Base-by-base conservation (phyloP, 2,329 filamentous ascomycete genomes). In the Aureobasidium sp. region DNA sequence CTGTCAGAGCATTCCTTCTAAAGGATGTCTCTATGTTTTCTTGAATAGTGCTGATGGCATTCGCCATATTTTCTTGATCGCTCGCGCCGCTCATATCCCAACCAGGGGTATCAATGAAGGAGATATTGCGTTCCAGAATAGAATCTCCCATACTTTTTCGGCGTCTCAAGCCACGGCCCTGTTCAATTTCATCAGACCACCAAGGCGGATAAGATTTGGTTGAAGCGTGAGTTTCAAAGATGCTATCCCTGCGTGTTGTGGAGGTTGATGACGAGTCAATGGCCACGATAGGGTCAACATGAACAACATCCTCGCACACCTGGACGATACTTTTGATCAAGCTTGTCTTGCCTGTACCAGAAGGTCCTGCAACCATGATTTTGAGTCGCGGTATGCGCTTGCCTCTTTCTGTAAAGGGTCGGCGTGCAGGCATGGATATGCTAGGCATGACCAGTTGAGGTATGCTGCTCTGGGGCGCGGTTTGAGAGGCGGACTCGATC, bases 381-480 rank as follows among this genome's bases (percentile, higher is more conserved):
- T 96, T 97, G 61, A 97, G 79, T 68, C 90, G 87, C 1, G 93
- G 93, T 72, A 97, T 83, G 37, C 82, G 82, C 76, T 88, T 93
- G 16, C 94, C 94, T 50, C 83, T 83, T n/a, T 89, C 85, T 0
- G 94, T 97, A 73, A 97, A 97, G 0, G 92, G 92, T 57, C 91
- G 83, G 54, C 94, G 86, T 64, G 85, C 89, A 3, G 94, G 93
- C 84, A 99, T 94, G 64, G 85, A 86, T 69, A 99, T 87, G 70
- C 91, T 96, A 5, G 94, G 94, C 94, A 99, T 99, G 63, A 99
- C 90, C n/a, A 99, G 82, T 73, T 97, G 92, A 29, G 88, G 88
- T 44, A 76, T 70, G 30, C 47, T 45, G 79, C 80, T 48, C 65
- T 62, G 58, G 67, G 67, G 30, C 65, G 67, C 59, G 10, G 39